Percentiles rank a stretch among this genome's conserved stretches.
Evolutionary conservation across 2,329 filamentous ascomycete genomes (phyloP).

Genomic region (Diaporthe ilicicola): DNA sequence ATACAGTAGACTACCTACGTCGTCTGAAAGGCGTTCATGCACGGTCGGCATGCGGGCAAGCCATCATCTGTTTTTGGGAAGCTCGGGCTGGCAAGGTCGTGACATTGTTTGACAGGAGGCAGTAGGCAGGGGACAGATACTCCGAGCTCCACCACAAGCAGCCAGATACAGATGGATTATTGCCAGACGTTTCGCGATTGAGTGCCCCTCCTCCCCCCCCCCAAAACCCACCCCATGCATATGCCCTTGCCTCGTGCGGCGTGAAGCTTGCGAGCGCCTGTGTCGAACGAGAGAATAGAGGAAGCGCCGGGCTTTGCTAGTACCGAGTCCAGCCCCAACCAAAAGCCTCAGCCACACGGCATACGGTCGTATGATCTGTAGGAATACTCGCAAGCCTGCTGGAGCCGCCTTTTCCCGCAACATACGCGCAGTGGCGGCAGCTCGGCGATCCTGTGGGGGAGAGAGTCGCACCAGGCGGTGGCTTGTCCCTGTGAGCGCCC

Average conservation of each 20-base stretch:
- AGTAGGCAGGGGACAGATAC: background rate
- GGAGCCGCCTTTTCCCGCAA: background rate
- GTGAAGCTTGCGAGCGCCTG: background rate
- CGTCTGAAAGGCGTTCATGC: slow-evolving; percentile 16
- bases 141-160: background rate
- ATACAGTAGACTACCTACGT: background rate
- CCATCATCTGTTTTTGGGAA: background rate
- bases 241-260: background rate
- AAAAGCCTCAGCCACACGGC: background rate
- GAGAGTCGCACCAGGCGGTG: slow-evolving; percentile 11
- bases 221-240: too few relatives aligned
- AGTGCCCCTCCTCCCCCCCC: too few relatives aligned
- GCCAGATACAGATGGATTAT: background rate
- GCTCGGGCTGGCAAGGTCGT: background rate
- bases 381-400: slow-evolving; percentile 4
- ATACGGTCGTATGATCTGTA: slow-evolving; percentile 14
- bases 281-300: background rate
- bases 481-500: slow-evolving; percentile 22
- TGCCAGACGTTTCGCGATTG: background rate
- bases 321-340: background rate
- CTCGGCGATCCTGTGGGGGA: slow-evolving; percentile 11
- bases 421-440: background rate
- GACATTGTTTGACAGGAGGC: slow-evolving; percentile 2
- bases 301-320: background rate
- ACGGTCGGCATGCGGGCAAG: slow-evolving; percentile 6